A percentile compares a stretch with the other conserved stretches of the same genome.
Conservation (phyloP, 75 land plant genomes). For the Selaginella tamariscina region DNA sequence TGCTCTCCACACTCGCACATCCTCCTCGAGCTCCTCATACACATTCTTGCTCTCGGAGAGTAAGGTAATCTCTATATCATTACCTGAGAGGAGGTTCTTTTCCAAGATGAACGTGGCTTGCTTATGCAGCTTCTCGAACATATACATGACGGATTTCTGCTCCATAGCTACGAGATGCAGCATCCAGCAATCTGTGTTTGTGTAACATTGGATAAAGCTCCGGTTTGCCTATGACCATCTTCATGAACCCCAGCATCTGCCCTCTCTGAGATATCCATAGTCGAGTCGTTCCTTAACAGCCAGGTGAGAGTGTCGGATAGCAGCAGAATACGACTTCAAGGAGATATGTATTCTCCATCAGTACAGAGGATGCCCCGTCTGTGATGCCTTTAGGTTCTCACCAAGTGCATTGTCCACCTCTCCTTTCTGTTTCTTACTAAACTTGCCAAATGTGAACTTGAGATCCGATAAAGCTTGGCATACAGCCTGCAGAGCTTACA, state of each 20-base stretch:
- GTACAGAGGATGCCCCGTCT: no score
- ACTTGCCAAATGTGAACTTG: no score
- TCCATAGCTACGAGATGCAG: background rate
- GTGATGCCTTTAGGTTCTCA: no score
- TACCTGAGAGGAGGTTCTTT: background rate
- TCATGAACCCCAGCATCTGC: slow-evolving; percentile 18
- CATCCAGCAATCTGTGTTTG: background rate
- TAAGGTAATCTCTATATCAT: background rate
- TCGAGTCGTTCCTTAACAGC: slow-evolving; percentile 29
- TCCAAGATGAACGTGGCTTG: background rate
- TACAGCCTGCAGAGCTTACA: no score
- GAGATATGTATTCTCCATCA: no score
- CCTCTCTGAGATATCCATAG: slow-evolving; percentile 27
- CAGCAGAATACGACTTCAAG: background rate
- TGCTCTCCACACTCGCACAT: background rate
- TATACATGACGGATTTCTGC: background rate
- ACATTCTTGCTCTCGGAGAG: background rate
- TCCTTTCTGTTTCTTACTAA: no score
- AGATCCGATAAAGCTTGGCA: no score
- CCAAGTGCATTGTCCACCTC: no score
- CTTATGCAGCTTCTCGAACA: background rate
- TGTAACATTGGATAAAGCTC: background rate
- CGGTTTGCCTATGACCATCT: background rate
- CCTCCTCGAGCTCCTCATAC: background rate
- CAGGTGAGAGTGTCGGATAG: slow-evolving; percentile 2